Percentiles rank a stretch among this genome's conserved stretches.
phyloP scores from a whole-genome alignment of 1,284 basidiomycete species.

The Porogramme epimiltina region DNA sequence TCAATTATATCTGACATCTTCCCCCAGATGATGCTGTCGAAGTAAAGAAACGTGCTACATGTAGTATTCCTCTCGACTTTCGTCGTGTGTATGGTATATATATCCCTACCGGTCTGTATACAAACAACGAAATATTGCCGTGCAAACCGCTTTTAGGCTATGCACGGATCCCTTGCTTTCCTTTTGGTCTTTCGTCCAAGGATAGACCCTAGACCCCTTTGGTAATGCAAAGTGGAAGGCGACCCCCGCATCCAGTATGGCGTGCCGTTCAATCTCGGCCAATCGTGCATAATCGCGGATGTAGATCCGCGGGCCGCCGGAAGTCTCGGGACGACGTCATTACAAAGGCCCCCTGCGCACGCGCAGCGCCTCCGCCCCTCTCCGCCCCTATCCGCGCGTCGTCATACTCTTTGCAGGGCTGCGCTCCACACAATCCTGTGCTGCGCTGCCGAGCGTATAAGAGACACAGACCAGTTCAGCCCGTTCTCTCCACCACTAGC shows the following conservation, averaged over 20 bases:
- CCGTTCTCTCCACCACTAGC: too few relatives aligned
- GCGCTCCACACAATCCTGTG: neutral
- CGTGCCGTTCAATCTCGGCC: too few relatives aligned
- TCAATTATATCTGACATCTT: slow-evolving; percentile 12
- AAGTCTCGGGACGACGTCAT: slow-evolving; percentile 17
- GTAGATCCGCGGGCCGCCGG: neutral
- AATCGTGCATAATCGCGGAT: too few relatives aligned
- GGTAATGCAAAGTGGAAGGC: too few relatives aligned
- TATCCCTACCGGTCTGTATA: slow-evolving; percentile 18
- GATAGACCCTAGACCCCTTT: too few relatives aligned
- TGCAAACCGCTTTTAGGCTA: neutral
- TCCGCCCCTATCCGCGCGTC: slow-evolving; percentile 20
- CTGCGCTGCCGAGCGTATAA: slow-evolving; percentile 9
- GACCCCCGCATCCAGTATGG: too few relatives aligned
- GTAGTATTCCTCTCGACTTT: slow-evolving; percentile 8
- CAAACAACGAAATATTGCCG: slow-evolving; percentile 5
- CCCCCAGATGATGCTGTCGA: slow-evolving; percentile 59
- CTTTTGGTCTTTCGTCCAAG: too few relatives aligned
- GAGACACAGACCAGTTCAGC: too few relatives aligned
- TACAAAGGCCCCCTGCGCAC: slow-evolving; percentile 7
- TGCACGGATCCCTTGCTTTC: neutral
- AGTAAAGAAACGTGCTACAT: slow-evolving; percentile 35
- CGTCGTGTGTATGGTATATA: slow-evolving; percentile 21
- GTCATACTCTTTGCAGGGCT: slow-evolving; percentile 10
- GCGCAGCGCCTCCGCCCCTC: neutral